phyloP scores from a whole-genome alignment of 2,329 filamentous ascomycete genomes.

The Fusarium torreyae region DNA sequence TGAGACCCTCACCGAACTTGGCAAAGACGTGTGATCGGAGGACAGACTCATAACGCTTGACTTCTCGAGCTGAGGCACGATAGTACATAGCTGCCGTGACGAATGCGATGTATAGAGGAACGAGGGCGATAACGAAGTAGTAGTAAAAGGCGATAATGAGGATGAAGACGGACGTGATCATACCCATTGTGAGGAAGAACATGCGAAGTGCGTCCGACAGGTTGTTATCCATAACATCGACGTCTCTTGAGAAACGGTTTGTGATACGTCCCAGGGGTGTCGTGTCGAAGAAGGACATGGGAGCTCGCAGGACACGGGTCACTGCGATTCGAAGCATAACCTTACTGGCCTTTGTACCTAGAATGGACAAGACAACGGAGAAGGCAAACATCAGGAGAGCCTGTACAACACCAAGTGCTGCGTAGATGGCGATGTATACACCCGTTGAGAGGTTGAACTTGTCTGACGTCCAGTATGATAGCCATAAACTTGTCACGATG shows the following conservation, averaged over 20 bases:
- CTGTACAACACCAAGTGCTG: slow-evolving; percentile 79
- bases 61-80: slow-evolving; percentile 89
- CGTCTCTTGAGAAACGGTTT: slow-evolving; percentile 95
- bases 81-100: slow-evolving; percentile 89
- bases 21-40: slow-evolving; percentile 91
- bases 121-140: slow-evolving; percentile 79
- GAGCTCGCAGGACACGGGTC: slow-evolving; percentile 78
- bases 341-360: slow-evolving; percentile 86
- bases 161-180: slow-evolving; percentile 86
- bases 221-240: slow-evolving; percentile 97
- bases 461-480: slow-evolving; percentile 92
- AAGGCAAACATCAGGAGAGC: slow-evolving; percentile 85
- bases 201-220: slow-evolving; percentile 91
- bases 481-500: slow-evolving; percentile 90
- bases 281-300: slow-evolving; percentile 97
- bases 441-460: slow-evolving; percentile 78
- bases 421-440: slow-evolving; percentile 80
- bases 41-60: slow-evolving; percentile 94
- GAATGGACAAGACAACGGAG: slow-evolving; percentile 81
- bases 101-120: slow-evolving; percentile 81
- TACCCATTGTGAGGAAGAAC: slow-evolving; percentile 88
- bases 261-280: slow-evolving; percentile 95
- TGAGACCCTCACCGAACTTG: slow-evolving; percentile 90
- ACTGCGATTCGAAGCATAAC: slow-evolving; percentile 87
- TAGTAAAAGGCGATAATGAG: slow-evolving; percentile 97